Evolutionary conservation across 345 rosid species (phyloP), one percentile per base, ranked within the genome.

Genomic region (Ricinus communis): DNA sequence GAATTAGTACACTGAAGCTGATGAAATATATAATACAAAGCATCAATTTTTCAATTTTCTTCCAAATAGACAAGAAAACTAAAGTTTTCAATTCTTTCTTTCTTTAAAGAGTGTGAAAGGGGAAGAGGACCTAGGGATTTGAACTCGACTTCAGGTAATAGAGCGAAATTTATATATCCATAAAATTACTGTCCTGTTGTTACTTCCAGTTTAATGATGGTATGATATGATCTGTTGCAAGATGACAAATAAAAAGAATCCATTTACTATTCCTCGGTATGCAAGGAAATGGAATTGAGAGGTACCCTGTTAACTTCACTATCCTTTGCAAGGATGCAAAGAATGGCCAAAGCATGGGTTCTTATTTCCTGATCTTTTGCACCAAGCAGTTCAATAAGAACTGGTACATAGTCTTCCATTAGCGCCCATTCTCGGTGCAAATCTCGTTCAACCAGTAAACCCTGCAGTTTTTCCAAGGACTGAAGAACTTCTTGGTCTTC

Each of bases 361-460:
- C 80, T 77, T 77, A 72, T 62, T 62, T 77, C 76, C 25, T 60
- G 61, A 72, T 72, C 62, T 68, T 62, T 77, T 22, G 62, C 61
- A 16, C 70, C 9, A 36, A 77, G 80, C 67, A 72, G 70, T 68
- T 54, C 61, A 15, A 55, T 18, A 13, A 77, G 76, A 47, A 68
- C 25, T 12, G 73, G 55, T 72, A 72, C 54, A 28, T 77, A 72
- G 47, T 45, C 73, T 53, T 67, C 76, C 71, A 72, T 52, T 28
- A 10, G 19, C 28, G 67, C 40, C 76, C 76, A 77, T 28, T 72
- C 76, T 5, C 66, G 45, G 61, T 72, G 65, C 50, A 62, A 36
- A 40, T 67, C 73, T n/a, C 41, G 65, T 21, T 77, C 80, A 0
- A 5, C 19, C 60, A 75, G 63, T 56, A 77, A 64, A 40, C 54